Conservation (phyloP, 495 filamentous ascomycete species). For the Jackrogersella minutella region DNA sequence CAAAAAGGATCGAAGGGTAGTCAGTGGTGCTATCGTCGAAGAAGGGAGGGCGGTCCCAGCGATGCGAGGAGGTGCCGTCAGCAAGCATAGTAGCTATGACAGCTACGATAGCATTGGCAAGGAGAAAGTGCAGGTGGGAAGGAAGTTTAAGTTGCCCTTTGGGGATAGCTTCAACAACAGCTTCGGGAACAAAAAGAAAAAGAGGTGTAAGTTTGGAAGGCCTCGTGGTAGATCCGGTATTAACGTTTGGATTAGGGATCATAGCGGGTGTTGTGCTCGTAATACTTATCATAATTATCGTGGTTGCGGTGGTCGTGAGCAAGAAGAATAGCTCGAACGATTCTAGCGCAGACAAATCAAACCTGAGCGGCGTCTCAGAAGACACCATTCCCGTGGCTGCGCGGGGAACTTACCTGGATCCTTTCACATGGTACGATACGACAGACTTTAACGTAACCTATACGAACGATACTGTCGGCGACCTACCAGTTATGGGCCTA, state of each 20-base stretch:
- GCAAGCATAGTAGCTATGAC: slow-evolving; percentile 46
- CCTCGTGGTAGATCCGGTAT: background rate
- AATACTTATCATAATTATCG: slow-evolving; percentile 75
- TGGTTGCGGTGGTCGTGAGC: slow-evolving; percentile 73
- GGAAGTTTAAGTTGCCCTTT: background rate
- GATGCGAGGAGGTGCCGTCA: slow-evolving; percentile 46
- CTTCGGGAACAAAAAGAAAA: slow-evolving; percentile 51
- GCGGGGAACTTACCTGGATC: slow-evolving; percentile 83
- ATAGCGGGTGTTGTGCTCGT: slow-evolving; percentile 61
- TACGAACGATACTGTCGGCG: slow-evolving; percentile 83
- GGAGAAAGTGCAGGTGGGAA: slow-evolving; percentile 33
- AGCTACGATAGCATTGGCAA: slow-evolving; percentile 52
- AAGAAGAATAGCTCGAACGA: slow-evolving; percentile 64
- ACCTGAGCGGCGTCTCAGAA: slow-evolving; percentile 66
- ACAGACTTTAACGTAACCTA: slow-evolving; percentile 94
- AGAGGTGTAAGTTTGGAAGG: slow-evolving; percentile 53
- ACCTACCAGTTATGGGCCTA: slow-evolving; percentile 88
- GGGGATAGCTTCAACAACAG: too few species aligned
- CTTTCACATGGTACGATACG: slow-evolving; percentile 93
- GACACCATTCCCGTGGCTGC: slow-evolving; percentile 70
- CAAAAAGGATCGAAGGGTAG: slow-evolving; percentile 64
- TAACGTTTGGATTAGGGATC: slow-evolving; percentile 56
- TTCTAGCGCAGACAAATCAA: slow-evolving; percentile 53
- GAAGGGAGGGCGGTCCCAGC: slow-evolving; percentile 60
- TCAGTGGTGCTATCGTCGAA: slow-evolving; percentile 74